These are phyloP conservation scores for Metarhizium robertsii DNA, from an alignment of 2,329 filamentous ascomycete genomes.

Conservation along the genomic window DNA sequence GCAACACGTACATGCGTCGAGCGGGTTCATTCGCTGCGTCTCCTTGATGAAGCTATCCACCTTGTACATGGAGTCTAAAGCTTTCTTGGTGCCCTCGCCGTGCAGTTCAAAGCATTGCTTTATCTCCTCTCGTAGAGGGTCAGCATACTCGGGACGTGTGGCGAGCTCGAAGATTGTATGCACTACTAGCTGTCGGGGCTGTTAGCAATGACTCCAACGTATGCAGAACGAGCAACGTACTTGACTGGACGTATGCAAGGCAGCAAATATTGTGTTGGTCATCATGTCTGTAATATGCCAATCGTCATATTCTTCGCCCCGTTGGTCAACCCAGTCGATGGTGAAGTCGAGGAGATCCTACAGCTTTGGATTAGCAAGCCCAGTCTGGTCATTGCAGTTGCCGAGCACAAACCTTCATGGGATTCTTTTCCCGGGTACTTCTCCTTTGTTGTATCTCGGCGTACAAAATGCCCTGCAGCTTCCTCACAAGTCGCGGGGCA, in stretches of 20 bases:
- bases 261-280: constrained; percentile 8
- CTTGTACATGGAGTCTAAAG: constrained; percentile 7
- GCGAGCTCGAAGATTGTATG: constrained; percentile 10
- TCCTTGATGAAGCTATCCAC: constrained; percentile 13
- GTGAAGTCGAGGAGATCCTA: constrained; percentile 10
- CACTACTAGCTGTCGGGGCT: neutral
- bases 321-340: constrained; percentile 8
- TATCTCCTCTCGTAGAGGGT: constrained; percentile 8
- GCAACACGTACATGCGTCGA: constrained; percentile 7
- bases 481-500: neutral
- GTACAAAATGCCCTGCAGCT: constrained; percentile 2
- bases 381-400: neutral
- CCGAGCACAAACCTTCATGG: constrained; percentile 3
- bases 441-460: constrained; percentile 6
- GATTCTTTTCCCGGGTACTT: neutral
- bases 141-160: constrained; percentile 6
- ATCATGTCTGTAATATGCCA: constrained; percentile 7
- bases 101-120: constrained; percentile 4
- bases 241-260: constrained; percentile 9
- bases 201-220: neutral
- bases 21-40: constrained; percentile 9
- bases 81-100: constrained; percentile 6
- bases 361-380: neutral
- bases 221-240: neutral
- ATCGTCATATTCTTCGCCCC: constrained; percentile 1